Evolutionary conservation across 1,139 yeast genomes (phyloP), one percentile per base, ranked within the genome.

Genomic region (Kurtzmaniella quercitrusa): DNA sequence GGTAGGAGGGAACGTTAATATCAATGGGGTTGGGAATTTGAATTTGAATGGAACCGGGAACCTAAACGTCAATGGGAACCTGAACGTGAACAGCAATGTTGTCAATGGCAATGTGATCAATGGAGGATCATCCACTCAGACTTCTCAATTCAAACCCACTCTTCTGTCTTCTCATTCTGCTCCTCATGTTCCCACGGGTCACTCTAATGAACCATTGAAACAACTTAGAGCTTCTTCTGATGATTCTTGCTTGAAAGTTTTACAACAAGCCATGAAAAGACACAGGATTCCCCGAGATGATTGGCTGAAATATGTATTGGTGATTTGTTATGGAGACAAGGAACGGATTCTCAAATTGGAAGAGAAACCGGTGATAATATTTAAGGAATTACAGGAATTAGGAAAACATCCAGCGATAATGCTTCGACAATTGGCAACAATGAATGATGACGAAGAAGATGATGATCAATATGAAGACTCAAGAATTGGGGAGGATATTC

Each of bases 331-430:
- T 60, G 96, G 94, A 16, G 96, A 90, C 59, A 85, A 85, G 56
- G 98, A 93, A 57, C 70, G 98, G 19, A 81, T 90, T 15, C 66
- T 93, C 41, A 89, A 87, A 40, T 70, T 87, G 51, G 88, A 88
- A 31, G 98, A 93, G 57, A 86, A 82, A 59, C 98, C 98, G 0
- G 93, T 91, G 14, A 73, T 80, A 25, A 82, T 91, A n/a, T 89
- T 89, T 60, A 87, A 89, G 60, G 96, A 86, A 57, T 68, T 93
- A 40, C 93, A 83, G 58, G 96, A 88, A 50, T 77, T 82, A 48
- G 97, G 97, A 1, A 77, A 85, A 52, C 89, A 86, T 56, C 98
- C 98, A 0, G 89, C 95, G 1, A 90, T 91, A 47, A 91, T 91
- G 97, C 74, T 91, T 44, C 69, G 98, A 50, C 95, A 88, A 54